A percentile compares a stretch with the other conserved stretches of the same genome.
phyloP scores from a whole-genome alignment of 164 flowering plant species.

The Hamamelis virginiana region DNA sequence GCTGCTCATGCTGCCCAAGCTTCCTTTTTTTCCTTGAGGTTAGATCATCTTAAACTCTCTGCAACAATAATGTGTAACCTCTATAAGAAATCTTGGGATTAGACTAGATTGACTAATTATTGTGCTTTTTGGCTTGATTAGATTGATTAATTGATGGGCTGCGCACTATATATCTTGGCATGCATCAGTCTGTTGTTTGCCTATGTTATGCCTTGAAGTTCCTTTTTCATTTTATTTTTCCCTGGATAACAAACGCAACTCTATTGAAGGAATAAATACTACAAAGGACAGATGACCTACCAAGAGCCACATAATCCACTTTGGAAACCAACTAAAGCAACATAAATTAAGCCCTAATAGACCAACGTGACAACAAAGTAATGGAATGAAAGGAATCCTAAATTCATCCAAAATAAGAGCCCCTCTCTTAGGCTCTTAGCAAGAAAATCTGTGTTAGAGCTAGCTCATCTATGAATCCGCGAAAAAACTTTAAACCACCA shows the following conservation, averaged over 20 bases:
- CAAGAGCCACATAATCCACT: background rate
- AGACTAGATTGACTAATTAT: background rate
- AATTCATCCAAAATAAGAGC: too few species aligned
- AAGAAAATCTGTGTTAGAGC: too few species aligned
- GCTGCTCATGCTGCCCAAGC: slow-evolving; percentile 95
- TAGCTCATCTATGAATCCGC: too few species aligned
- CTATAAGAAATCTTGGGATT: background rate
- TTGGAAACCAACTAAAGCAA: background rate
- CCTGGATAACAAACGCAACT: background rate
- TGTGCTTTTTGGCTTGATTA: background rate
- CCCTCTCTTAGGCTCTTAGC: too few species aligned
- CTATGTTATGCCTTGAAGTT: background rate
- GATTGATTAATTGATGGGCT: background rate
- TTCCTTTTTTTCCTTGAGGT: slow-evolving; percentile 90
- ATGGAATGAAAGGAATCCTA: too few species aligned
- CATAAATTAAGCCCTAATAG: background rate
- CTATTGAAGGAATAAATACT: background rate
- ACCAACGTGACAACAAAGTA: too few species aligned
- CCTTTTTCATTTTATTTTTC: background rate
- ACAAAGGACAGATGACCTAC: background rate
- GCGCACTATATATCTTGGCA: background rate
- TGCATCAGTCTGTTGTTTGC: background rate
- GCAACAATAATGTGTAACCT: background rate
- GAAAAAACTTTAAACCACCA: too few species aligned
- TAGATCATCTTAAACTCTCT: slow-evolving; percentile 8